Base-by-base conservation (phyloP, 371 early-diverging fungal genomes). In the Haplosporangium sp. region DNA sequence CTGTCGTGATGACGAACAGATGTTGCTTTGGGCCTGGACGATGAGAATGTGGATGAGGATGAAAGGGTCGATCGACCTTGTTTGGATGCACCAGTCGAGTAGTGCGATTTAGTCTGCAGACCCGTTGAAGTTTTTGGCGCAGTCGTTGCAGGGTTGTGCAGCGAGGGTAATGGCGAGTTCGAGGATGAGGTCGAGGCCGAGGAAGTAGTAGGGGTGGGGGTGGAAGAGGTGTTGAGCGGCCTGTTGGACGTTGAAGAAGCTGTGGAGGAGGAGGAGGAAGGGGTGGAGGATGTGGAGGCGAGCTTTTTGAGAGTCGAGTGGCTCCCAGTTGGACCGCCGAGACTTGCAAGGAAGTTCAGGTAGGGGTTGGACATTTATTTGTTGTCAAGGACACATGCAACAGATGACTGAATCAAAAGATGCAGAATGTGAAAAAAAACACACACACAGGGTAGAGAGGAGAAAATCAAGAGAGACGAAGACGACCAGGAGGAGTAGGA, bases 291-390 rank as follows among this genome's bases (percentile, higher is more conserved):
- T 5, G 43, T 56, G 51, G 71, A 50, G 41, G 79, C 79, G 40
- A 79, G 73, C 64, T 79, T 79, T 38, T 79, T 68, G 64, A 79
- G 73, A 58, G 73, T 79, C 56, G 79, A 68, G 55, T 72, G 68
- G 66, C 73, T 68, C 56, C 65, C 79, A 40, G 65, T 62, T 52
- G 76, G 59, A 54, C 76, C 76, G 48, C 79, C 79, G 59, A 79
- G 69, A 69, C 73, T 72, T 51, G 64, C 69, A 29, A 79, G 64
- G 55, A 79, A 79, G 62, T 20, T 61, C 40, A 79, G 52, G 65
- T 79, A 79, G 45, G 79, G 79, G 59, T 79, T 79, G 67, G 79
- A 68, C 79, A 79, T 76, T 70, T 70, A 70, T 62, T 43, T 46
- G 60, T 50, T 64, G 68, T 36, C 48, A 38, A 52, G 42, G 20